A percentile compares a stretch with the other conserved stretches of the same genome.
phyloP scores from a whole-genome alignment of 202 grass and related monocot species.

The Brachypodium distachyon region DNA sequence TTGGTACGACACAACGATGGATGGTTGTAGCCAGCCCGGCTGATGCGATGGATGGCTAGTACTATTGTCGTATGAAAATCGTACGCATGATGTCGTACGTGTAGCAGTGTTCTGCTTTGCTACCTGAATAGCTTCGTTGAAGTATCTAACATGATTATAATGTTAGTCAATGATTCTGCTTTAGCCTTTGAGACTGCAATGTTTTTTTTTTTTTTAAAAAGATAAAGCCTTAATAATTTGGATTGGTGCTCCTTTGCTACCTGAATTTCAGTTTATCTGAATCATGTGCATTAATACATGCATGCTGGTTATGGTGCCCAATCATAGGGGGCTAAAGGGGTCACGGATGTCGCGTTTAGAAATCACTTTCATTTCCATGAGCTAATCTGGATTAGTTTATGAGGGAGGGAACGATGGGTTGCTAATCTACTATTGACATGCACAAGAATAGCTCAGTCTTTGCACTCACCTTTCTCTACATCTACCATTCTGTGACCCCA shows the following conservation, averaged over 20 bases:
- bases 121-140: too few relatives aligned
- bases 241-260: too few relatives aligned
- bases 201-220: too few relatives aligned
- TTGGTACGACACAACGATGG: too few relatives aligned
- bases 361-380: not conserved
- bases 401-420: too few relatives aligned
- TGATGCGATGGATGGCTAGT: too few relatives aligned
- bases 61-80: too few relatives aligned
- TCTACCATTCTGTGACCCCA: not conserved
- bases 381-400: too few relatives aligned
- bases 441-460: not conserved
- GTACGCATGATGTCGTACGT: too few relatives aligned
- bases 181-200: not conserved
- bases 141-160: not conserved
- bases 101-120: too few relatives aligned
- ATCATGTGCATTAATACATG: not conserved
- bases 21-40: too few relatives aligned
- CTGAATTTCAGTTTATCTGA: not conserved
- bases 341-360: conserved; percentile 10
- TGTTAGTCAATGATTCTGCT: not conserved
- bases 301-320: not conserved
- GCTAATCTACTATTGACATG: not conserved
- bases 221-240: too few relatives aligned
- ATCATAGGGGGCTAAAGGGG: not conserved
- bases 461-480: not conserved